phyloP scores from a whole-genome alignment of 331 rosid genomes.

The Quercus phellos region DNA sequence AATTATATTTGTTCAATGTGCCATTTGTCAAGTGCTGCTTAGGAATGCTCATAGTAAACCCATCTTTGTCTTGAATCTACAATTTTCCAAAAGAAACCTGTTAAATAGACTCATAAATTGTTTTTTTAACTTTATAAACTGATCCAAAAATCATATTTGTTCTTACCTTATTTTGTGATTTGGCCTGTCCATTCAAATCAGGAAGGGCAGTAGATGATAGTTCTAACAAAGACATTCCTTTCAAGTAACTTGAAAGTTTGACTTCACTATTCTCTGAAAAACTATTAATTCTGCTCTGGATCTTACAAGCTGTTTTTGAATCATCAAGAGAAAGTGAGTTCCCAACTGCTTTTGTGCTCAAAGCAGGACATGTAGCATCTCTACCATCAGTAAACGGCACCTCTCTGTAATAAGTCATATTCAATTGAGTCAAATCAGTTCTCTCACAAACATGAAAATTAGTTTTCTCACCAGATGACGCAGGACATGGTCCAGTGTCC shows the following conservation, averaged over 20 bases:
- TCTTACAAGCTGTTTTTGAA: constrained; percentile 36
- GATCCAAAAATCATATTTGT: neutral
- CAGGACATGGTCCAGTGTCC: constrained; percentile 42
- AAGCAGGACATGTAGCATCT: constrained; percentile 35
- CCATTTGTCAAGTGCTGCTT: constrained; percentile 37
- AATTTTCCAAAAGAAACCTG: constrained; percentile 25
- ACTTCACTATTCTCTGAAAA: constrained; percentile 57
- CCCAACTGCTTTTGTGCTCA: constrained; percentile 33
- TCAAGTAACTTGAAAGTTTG: constrained; percentile 32
- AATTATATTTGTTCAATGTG: constrained; percentile 38
- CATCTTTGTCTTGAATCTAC: constrained; percentile 45
- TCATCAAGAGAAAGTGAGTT: constrained; percentile 41
- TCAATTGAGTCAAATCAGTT: constrained; percentile 31
- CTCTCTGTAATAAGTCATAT: constrained; percentile 29
- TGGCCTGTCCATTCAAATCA: constrained; percentile 29
- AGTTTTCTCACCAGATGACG: constrained; percentile 40
- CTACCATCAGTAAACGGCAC: constrained; percentile 21
- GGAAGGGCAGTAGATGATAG: constrained; percentile 36
- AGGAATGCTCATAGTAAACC: constrained; percentile 17
- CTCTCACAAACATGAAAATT: constrained; percentile 9
- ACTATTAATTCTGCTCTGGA: constrained; percentile 44
- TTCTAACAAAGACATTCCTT: constrained; percentile 31
- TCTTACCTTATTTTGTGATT: constrained; percentile 53
- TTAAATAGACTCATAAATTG: constrained; percentile 7
- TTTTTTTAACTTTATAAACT: neutral